Evolutionary conservation across 2,329 filamentous ascomycete genomes (phyloP), one percentile per base, ranked within the genome.

Genomic region (Fusarium haematococcum): DNA sequence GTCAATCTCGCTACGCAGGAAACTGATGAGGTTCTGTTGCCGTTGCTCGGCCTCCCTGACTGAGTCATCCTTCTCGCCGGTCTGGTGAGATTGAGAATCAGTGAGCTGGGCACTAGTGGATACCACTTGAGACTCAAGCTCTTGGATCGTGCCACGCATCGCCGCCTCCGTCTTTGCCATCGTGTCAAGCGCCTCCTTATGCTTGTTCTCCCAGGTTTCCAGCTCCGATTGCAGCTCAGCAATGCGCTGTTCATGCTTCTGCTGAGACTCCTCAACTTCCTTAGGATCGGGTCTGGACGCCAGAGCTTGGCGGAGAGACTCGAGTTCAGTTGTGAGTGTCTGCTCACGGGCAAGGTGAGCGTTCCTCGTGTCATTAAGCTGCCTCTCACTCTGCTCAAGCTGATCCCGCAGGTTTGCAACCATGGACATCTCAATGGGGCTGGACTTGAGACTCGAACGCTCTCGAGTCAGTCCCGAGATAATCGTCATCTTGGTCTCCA

Each of bases 401-500:
- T 98, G 95, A 72, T 97, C 94, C 68, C 94, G 93, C 85, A 99
- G 90, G 18, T 92, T 93, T 6, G 94, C 93, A 35, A 98, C 92
- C 74, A 98, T 92, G 0, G 94, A 95, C 81, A 98, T 97, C 80
- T 99, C 97, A 80, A 98, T 92, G 9, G 95, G 93, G 27, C 93
- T 93, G 3, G 81, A 89, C 81, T 96, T 95, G 84, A 98, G 88
- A 84, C 95, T 98, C 4, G 95, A 96, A 68, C 97, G 89, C 83
- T 99, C 97, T 63, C 97, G 92, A 5, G 97, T 97, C 73, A 99
- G 87, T 8, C 97, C 97, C 33, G 95, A 94, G 77, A 99, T 98
- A 80, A 99, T 95, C 33, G 94, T 94, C 87, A 96, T 95, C 89
- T 99, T 99, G 72, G 90, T 92, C 80, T 99, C 97, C 93, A 98